Conservation (phyloP, 2,329 filamentous ascomycete genomes). For the Fusarium sp. region DNA sequence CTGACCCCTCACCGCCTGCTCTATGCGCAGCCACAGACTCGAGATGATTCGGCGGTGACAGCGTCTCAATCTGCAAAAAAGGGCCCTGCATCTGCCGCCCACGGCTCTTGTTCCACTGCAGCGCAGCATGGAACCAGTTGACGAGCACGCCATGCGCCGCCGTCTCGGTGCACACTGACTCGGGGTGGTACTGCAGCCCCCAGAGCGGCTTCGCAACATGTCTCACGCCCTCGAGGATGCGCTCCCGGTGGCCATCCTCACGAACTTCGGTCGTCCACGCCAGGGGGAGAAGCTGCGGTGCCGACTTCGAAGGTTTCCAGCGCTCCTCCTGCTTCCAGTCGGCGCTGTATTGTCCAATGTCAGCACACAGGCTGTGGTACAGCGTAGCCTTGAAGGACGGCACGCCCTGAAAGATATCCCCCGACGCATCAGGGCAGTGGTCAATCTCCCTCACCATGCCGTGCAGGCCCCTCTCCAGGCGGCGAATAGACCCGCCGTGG, state of each 20-base stretch:
- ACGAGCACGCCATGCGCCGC: constrained; percentile 75
- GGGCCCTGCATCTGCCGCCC: constrained; percentile 33
- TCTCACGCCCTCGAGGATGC: constrained; percentile 82
- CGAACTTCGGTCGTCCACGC: constrained; percentile 73
- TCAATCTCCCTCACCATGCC: constrained; percentile 82
- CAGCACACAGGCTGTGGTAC: constrained; percentile 78
- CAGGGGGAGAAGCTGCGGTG: constrained; percentile 68
- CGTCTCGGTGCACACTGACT: constrained; percentile 86
- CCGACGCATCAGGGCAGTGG: constrained; percentile 59
- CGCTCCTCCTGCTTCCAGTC: constrained; percentile 46
- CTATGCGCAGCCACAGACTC: constrained; percentile 41
- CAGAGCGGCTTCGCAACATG: constrained; percentile 82
- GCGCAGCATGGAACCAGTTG: constrained; percentile 82
- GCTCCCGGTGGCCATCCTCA: constrained; percentile 58
- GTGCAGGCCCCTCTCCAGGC: constrained; percentile 82
- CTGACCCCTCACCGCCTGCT: constrained; percentile 3
- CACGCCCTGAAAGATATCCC: constrained; percentile 77
- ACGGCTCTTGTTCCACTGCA: constrained; percentile 69
- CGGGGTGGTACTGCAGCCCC: constrained; percentile 92
- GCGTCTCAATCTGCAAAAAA: constrained; percentile 42
- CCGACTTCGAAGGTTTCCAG: constrained; percentile 57
- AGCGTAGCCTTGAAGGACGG: constrained; percentile 78
- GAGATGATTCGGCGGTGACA: constrained; percentile 46
- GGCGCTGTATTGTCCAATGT: constrained; percentile 61
- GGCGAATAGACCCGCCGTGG: constrained; percentile 77